These are phyloP conservation scores for Ciborinia camelliae DNA, from an alignment of 2,329 filamentous ascomycete species.

Conservation along the genomic window DNA sequence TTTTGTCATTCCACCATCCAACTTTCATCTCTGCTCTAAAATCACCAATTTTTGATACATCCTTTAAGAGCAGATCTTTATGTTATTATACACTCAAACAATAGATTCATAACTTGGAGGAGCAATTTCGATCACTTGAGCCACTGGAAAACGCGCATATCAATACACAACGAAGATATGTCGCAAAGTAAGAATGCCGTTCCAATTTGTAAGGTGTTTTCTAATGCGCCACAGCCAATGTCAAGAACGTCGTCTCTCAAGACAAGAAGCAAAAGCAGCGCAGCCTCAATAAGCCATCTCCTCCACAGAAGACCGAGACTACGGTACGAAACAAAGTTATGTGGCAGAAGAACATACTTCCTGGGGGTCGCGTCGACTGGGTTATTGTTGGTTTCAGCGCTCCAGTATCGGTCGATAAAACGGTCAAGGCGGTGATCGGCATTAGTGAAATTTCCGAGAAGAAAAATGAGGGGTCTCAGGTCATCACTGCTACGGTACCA, in stretches of 20 bases:
- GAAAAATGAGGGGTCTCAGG: too few relatives aligned
- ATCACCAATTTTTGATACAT: neutral
- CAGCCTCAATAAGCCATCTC: neutral
- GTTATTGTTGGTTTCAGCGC: conserved; percentile 4
- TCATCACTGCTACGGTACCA: neutral
- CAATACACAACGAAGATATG: neutral
- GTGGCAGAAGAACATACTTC: neutral
- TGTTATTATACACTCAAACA: neutral
- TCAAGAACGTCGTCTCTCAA: neutral
- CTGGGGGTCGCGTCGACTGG: neutral
- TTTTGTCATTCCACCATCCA: neutral
- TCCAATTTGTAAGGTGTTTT: neutral
- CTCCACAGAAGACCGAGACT: neutral
- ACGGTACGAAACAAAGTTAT: neutral
- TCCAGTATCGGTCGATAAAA: neutral
- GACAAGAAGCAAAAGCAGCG: neutral
- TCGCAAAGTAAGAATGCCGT: neutral
- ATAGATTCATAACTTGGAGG: neutral
- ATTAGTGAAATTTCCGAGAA: too few relatives aligned
- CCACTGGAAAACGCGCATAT: fast-evolving
- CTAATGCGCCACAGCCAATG: neutral
- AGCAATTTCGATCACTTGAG: neutral
- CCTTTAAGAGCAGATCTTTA: neutral
- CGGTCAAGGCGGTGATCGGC: neutral
- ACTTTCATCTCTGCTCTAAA: neutral